A percentile compares a stretch with the other conserved stretches of the same genome.
These are phyloP conservation scores for Fusarium paranaense DNA, from an alignment of 2,329 filamentous ascomycete species.

Conservation along the genomic window DNA sequence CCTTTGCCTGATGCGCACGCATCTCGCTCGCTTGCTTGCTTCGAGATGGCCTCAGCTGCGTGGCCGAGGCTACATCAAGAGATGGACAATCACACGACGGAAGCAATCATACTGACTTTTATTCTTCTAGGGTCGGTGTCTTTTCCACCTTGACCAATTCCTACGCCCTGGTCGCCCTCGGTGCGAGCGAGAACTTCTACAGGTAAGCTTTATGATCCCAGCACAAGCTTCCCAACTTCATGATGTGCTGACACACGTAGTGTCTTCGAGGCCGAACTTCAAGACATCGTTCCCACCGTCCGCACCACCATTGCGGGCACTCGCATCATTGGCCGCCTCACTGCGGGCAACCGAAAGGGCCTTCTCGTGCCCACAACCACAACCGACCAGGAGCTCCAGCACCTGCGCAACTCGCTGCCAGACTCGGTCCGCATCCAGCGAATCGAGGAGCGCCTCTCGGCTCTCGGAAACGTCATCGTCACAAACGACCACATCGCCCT, in stretches of 20 bases:
- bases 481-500: conserved; percentile 97
- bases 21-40: neutral
- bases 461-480: conserved; percentile 96
- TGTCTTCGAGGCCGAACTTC: conserved; percentile 96
- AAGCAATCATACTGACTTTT: conserved; percentile 17
- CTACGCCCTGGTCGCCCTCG: conserved; percentile 93
- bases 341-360: conserved; percentile 95
- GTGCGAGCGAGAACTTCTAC: conserved; percentile 99
- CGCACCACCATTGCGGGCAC: conserved; percentile 97
- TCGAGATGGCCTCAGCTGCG: neutral
- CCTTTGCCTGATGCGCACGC: conserved; percentile 26
- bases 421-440: conserved; percentile 94
- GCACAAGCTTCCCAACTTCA: neutral
- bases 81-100: neutral
- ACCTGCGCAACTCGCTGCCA: conserved; percentile 93
- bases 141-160: conserved; percentile 98
- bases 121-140: conserved; percentile 81
- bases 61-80: neutral
- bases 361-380: conserved; percentile 96
- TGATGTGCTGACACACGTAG: conserved; percentile 54
- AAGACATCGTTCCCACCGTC: conserved; percentile 97
- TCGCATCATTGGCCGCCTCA: conserved; percentile 94
- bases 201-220: conserved; percentile 60
- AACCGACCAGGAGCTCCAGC: conserved; percentile 97
- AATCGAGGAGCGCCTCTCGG: conserved; percentile 96